Evolutionary conservation across 2,329 filamentous ascomycete species (phyloP), one percentile per base, ranked within the genome.

Genomic region (Penicillium sp.): DNA sequence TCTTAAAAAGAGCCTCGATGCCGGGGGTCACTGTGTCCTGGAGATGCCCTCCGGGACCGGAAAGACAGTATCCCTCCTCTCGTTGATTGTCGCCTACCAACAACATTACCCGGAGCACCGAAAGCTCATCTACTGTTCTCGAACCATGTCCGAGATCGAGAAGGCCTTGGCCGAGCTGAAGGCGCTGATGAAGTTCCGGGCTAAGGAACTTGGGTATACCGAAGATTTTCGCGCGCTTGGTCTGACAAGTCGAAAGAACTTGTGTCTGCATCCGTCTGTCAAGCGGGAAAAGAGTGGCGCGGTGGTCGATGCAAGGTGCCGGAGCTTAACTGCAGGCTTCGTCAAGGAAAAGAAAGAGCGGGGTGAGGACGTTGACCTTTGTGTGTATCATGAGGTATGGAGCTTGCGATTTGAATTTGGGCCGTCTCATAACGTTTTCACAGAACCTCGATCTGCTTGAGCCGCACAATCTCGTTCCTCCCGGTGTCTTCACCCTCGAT

Each of bases 91-190:
- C 51, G 91, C 93, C 37, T 98, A 98, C 64, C 94, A 98, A 70
- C 87, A 93, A 67, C 84, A 90, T 66, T 90, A 91, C 63, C 88
- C 90, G 3, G 88, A 95, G 65, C 88, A 93, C 62, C 80, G 94
- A 49, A 98, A 98, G 71, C 82, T 98, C 44, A 96, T 98, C 48
- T 98, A 98, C 72, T 98, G 93, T 75, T 98, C 93, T 55, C 89
- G 93, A 74, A 98, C 93, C 49, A 98, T 98, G 90, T 98, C 93
- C 32, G 93, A 98, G 73, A 98, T 98, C 63, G 93, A 98, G 68
- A 98, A 98, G 72, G 93, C 94, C 0, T 72, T 98, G 45, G 87
- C 88, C 8, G 93, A 98, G 70, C 69, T 98, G 60, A 89, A 93
- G 67, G 84, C 83, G 21, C 72, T 98, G 46, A 98, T 98, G 89